phyloP scores from a whole-genome alignment of 2,329 filamentous ascomycete species.

The Trichophyton verrucosum region DNA sequence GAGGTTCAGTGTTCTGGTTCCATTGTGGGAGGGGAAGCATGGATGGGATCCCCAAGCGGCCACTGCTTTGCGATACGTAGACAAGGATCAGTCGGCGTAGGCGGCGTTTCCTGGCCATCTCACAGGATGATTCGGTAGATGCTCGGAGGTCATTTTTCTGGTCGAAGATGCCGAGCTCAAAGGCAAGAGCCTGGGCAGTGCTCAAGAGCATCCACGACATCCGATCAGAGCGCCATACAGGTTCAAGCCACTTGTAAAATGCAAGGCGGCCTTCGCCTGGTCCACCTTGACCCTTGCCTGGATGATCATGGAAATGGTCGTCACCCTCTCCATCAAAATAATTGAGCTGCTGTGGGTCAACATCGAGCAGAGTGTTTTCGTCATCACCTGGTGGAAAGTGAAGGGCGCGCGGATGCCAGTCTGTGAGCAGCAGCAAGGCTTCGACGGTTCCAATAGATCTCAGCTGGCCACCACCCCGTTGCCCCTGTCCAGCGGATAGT shows the following conservation, averaged over 20 bases:
- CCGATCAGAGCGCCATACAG: constrained; percentile 83
- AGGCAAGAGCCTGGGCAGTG: constrained; percentile 76
- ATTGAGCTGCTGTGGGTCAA: constrained; percentile 60
- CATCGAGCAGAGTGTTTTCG: constrained; percentile 51
- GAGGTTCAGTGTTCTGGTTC: constrained; percentile 28
- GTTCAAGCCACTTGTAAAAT: constrained; percentile 89
- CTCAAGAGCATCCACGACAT: constrained; percentile 98
- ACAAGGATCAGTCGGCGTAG: constrained; percentile 79
- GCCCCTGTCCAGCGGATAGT: constrained; percentile 6
- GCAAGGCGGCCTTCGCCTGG: constrained; percentile 67
- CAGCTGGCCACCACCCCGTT: constrained; percentile 52
- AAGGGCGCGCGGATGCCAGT: constrained; percentile 90
- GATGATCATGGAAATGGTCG: constrained; percentile 18
- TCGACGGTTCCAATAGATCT: constrained; percentile 89
- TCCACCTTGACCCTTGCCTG: constrained; percentile 37
- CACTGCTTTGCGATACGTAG: constrained; percentile 87
- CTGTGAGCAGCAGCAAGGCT: constrained; percentile 82
- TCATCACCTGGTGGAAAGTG: constrained; percentile 72
- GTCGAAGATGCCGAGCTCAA: constrained; percentile 92
- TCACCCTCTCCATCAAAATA: constrained; percentile 43
- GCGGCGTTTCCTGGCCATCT: constrained; percentile 68
- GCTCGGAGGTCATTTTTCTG: constrained; percentile 61
- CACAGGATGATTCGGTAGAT: constrained; percentile 38
- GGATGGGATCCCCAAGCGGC: constrained; percentile 79
- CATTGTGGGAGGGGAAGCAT: constrained; percentile 59